Evolutionary conservation across 495 filamentous ascomycete genomes (phyloP), one percentile per base, ranked within the genome.

Genomic region (Glarea lozoyensis): DNA sequence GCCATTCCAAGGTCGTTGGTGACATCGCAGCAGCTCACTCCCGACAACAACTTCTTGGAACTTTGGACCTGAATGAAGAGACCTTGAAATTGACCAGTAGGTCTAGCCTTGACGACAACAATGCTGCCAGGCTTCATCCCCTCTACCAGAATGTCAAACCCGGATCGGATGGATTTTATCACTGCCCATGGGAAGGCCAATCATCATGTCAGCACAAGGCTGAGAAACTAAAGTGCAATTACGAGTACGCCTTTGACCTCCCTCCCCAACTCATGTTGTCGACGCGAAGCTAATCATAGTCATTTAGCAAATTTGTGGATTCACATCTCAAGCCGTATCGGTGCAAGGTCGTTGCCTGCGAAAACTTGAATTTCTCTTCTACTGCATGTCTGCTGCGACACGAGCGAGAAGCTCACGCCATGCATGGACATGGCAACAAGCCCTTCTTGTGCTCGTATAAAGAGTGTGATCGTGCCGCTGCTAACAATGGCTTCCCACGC

Each of bases 181-280:
- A 93, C 67, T 96, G 88, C 75, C 88, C 88, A 17, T 88, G 77
- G 67, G 81, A 84, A 62, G 76, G 75, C 60, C 71, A 84, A 48
- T 64, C 79, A 31, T 76, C 71, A 46, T 93, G 88, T 75, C 80
- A 73, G 59, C 86, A 93, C 72, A 80, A 81, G 54, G 79, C 86
- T 16, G 88, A 86, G 51, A 88, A 87, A 62, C 82, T 94, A 48
- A 95, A 94, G 73, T 96, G 88, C 78, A 89, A 92, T 64, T 96
- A 94, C 62, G 86, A 94, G 88, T 89, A 81, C 76, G 83, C 56
- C 34, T 36, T 45, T 44, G n/a, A 33, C 47, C 45, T 16, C 42
- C 15, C 11, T 23, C n/a, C 19, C 22, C 19, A 5, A 29, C 12
- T 37, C n/a, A n/a, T n/a, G n/a, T n/a, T n/a, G n/a, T 17, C 9